phyloP scores from a whole-genome alignment of 1,139 yeast genomes.

The Protomyces arabidopsidicola region DNA sequence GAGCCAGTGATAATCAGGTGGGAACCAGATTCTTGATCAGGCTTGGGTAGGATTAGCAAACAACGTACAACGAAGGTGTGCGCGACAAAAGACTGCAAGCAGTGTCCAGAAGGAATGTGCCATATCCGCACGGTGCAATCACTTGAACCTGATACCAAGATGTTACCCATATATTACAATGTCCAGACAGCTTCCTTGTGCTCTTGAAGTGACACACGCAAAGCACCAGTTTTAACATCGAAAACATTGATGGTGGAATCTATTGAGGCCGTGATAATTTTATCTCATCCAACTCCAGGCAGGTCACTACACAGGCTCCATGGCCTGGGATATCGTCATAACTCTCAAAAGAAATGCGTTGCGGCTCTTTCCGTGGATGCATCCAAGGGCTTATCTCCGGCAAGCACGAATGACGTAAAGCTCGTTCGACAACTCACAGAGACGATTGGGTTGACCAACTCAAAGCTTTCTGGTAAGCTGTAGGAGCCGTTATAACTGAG shows the following conservation, averaged over 20 bases:
- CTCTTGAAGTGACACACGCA: constrained; percentile 51
- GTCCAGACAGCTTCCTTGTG: constrained; percentile 99
- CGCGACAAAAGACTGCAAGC: constrained; percentile 87
- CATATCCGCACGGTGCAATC: constrained; percentile 88
- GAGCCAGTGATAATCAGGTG: constrained; percentile 81
- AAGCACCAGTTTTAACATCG: constrained; percentile 68
- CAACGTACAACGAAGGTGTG: constrained; percentile 92
- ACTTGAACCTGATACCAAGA: constrained; percentile 83
- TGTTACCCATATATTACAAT: constrained; percentile 68
- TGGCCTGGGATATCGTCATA: too few relatives aligned
- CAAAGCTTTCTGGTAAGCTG: too few relatives aligned
- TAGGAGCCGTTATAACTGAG: too few relatives aligned
- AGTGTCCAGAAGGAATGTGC: constrained; percentile 69
- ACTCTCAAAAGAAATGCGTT: too few relatives aligned
- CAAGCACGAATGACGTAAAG: too few relatives aligned
- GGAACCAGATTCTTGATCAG: constrained; percentile 52
- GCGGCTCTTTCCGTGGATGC: too few relatives aligned
- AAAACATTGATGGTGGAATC: constrained; percentile 77
- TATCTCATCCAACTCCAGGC: constrained; percentile 90
- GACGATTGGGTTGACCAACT: too few relatives aligned
- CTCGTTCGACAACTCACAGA: too few relatives aligned
- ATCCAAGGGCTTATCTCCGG: too few relatives aligned
- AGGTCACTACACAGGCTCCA: too few relatives aligned
- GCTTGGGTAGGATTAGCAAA: constrained; percentile 72
- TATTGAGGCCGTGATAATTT: constrained; percentile 89